phyloP scores from a whole-genome alignment of 345 rosid genomes.

The Ceriops tagal region DNA sequence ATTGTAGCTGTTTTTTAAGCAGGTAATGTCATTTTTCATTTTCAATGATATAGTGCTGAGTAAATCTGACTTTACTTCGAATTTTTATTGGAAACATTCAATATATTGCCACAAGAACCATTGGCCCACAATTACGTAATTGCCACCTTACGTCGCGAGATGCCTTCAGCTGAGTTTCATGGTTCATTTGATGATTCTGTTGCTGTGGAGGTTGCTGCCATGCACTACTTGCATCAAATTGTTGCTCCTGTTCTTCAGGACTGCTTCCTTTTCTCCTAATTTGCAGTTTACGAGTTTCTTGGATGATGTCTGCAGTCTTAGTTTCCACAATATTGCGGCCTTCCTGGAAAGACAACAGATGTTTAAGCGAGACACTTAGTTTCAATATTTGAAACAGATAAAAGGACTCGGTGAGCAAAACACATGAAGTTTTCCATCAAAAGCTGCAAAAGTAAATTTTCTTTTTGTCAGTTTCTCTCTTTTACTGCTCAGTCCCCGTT shows the following conservation, averaged over 20 bases:
- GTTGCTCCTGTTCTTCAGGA: constrained; percentile 38
- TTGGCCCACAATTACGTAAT: constrained; percentile 42
- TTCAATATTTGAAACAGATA: neutral
- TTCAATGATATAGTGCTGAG: neutral
- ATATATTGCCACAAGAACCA: constrained; percentile 26
- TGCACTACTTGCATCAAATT: constrained; percentile 37
- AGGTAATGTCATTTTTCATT: neutral
- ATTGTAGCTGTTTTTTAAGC: neutral
- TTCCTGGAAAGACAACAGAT: constrained; percentile 44
- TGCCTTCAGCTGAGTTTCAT: constrained; percentile 90
- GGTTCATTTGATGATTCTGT: constrained; percentile 47
- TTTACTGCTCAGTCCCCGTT: neutral
- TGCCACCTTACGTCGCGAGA: constrained; percentile 99
- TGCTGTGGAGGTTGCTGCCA: constrained; percentile 48
- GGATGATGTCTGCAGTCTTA: constrained; percentile 71
- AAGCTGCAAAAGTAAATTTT: neutral
- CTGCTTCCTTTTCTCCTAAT: constrained; percentile 56
- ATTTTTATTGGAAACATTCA: constrained; percentile 1
- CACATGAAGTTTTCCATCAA: neutral
- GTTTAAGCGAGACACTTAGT: neutral
- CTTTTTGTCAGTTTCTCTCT: neutral
- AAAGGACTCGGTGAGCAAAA: neutral
- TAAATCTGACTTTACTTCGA: no score
- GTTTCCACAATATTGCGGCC: constrained; percentile 78
- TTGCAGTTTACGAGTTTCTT: constrained; percentile 71